Evolutionary conservation across 2,329 filamentous ascomycete genomes (phyloP), one percentile per base, ranked within the genome.

Genomic region (Cercospora sojina): DNA sequence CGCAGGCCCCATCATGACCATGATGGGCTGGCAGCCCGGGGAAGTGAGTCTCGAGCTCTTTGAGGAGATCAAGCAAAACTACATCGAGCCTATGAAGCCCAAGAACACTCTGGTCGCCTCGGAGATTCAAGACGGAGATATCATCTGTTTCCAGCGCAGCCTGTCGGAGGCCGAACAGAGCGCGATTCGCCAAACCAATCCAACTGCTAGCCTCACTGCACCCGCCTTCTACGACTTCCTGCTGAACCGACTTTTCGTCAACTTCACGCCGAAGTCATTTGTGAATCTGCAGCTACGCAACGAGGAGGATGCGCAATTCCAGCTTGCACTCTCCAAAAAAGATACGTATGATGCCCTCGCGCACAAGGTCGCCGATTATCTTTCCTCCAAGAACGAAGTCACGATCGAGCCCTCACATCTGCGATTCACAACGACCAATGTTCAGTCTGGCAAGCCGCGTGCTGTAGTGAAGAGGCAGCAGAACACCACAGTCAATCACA

Each of bases 11-110:
- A 97, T 99, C 67, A 81, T 90, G 65, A 88, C 90, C 73, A 87
- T 90, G 76, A 95, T 98, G 92, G 86, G 87, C 12, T 98, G 95
- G 94, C 86, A 90, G 25, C 86, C 90, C 1, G 92, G 90, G 5
- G 43, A 58, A 10, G 66, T 76, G 69, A 86, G 90, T 3, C 86
- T 91, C 67, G 85, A 86, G 73, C 85, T 99, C 23, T 98, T 89
- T 81, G 95, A 99, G 81, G 95, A 99, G 82, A 98, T 99, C 80
- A 99, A 98, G 80, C 93, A 93, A 60, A 91, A 88, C 67, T 98
- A 98, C 93, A 97, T 99, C 71, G 96, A 99, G 76, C 85, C 87
- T 6, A 90, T 99, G 83, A 98, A 97, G 80, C 86, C 90, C 0
- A 69, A 97, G 81, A 88, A 92, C 75, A 92, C 93, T 0, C 85